Percentiles rank a stretch among this genome's conserved stretches.
These are phyloP conservation scores for Paraphoma chrysanthemicola DNA, from an alignment of 2,329 filamentous ascomycete species.

Conservation along the genomic window DNA sequence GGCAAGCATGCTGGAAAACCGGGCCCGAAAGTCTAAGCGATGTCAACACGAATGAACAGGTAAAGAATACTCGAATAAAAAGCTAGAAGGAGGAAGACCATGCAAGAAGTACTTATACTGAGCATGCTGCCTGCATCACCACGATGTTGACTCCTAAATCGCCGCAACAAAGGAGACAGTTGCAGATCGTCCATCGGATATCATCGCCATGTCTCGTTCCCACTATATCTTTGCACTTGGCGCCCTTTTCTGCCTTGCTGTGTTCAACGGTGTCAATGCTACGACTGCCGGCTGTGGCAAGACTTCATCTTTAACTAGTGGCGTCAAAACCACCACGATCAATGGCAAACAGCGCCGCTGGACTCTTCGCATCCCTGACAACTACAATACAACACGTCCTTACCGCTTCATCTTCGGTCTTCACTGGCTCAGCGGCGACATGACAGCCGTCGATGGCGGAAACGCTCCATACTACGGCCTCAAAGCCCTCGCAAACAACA, in stretches of 20 bases:
- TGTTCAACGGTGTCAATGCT: slow-evolving; percentile 9
- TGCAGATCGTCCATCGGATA: background rate
- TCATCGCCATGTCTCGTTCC: slow-evolving; percentile 11
- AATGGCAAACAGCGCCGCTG: slow-evolving; percentile 22
- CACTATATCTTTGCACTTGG: slow-evolving; percentile 10
- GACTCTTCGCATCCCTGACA: slow-evolving; percentile 39
- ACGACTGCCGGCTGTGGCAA: slow-evolving; percentile 22
- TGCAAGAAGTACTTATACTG: background rate
- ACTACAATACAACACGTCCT: slow-evolving; percentile 49
- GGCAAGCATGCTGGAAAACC: background rate
- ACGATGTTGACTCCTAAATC: too few relatives aligned
- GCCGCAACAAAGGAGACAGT: too few relatives aligned
- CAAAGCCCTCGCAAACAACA: slow-evolving; percentile 42
- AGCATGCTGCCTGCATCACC: too few relatives aligned
- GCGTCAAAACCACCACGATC: slow-evolving; percentile 26
- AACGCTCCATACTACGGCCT: slow-evolving; percentile 51
- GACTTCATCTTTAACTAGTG: slow-evolving; percentile 14
- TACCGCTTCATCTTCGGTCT: slow-evolving; percentile 54
- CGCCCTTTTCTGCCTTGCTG: slow-evolving; percentile 8
- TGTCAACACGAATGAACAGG: background rate
- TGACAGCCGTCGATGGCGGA: slow-evolving; percentile 42
- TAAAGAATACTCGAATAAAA: background rate
- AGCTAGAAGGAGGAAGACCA: background rate
- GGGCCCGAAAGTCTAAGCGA: background rate
- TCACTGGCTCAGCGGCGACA: slow-evolving; percentile 52